These are phyloP conservation scores for Cymbopogon citratus DNA, from an alignment of 176 grass and related monocot genomes.

Conservation along the genomic window DNA sequence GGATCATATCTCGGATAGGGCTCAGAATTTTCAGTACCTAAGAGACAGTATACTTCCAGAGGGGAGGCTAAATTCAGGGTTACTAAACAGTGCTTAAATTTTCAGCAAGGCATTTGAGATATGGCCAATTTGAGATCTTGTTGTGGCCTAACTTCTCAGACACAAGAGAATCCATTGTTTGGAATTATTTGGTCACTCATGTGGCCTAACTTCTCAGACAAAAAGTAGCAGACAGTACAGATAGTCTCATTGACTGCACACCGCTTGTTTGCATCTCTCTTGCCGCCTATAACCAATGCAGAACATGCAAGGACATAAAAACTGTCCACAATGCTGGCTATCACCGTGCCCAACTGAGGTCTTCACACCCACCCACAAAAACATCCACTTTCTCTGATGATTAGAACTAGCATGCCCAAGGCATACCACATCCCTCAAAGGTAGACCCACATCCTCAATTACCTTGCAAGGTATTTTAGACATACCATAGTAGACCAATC, in stretches of 20 bases:
- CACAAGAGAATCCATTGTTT: background rate
- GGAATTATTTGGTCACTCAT: background rate
- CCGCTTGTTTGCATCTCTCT: background rate
- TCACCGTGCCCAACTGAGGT: background rate
- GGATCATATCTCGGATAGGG: no score
- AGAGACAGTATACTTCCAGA: no score
- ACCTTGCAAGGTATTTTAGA: background rate
- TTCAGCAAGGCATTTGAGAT: background rate
- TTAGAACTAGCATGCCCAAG: no score
- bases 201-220: background rate
- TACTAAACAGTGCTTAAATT: background rate
- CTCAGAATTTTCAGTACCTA: no score
- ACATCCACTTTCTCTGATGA: background rate
- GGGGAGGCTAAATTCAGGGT: no score
- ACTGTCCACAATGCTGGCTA: background rate
- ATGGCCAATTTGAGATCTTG: background rate
- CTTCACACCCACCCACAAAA: background rate
- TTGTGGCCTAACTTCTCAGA: no score
- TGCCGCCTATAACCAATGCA: background rate
- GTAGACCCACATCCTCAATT: no score
- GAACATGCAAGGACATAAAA: background rate
- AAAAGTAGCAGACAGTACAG: background rate
- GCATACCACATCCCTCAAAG: no score
- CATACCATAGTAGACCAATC: background rate
- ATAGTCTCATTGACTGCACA: background rate